phyloP scores from a whole-genome alignment of 78 protist species.

The Dictyostelium capitatum region DNA sequence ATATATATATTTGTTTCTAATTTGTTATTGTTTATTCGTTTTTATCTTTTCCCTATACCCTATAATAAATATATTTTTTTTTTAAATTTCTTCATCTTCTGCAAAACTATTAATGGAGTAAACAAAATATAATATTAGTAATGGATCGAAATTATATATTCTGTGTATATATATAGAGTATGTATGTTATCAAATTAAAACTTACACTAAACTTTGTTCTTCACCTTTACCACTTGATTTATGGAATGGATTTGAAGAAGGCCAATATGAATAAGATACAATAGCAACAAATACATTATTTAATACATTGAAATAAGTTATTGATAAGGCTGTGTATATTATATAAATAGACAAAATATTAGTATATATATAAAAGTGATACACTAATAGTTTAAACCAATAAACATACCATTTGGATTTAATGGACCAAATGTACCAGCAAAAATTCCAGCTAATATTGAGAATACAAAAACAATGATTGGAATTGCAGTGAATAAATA shows the following conservation, averaged over 20 bases:
- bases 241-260: constrained; percentile 29
- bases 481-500: constrained; percentile 55
- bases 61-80: too few relatives aligned
- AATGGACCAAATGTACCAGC: constrained; percentile 83
- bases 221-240: background rate
- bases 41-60: too few relatives aligned
- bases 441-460: constrained; percentile 45
- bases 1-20: too few relatives aligned
- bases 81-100: background rate
- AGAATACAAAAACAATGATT: constrained; percentile 32
- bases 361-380: too few relatives aligned
- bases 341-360: background rate
- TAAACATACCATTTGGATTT: constrained; percentile 59
- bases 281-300: constrained; percentile 63
- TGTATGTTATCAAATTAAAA: background rate
- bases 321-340: constrained; percentile 35
- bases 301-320: constrained; percentile 31
- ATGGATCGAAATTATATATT: too few relatives aligned
- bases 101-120: background rate
- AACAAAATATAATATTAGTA: background rate
- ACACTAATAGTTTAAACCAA: too few relatives aligned
- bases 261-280: constrained; percentile 66
- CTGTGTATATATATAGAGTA: too few relatives aligned
- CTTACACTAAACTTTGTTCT: constrained; percentile 11
- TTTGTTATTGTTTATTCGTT: too few relatives aligned